A percentile compares a stretch with the other conserved stretches of the same genome.
Evolutionary conservation across 1,139 yeast species (phyloP).

Genomic region (Magnusiomyces sp.): DNA sequence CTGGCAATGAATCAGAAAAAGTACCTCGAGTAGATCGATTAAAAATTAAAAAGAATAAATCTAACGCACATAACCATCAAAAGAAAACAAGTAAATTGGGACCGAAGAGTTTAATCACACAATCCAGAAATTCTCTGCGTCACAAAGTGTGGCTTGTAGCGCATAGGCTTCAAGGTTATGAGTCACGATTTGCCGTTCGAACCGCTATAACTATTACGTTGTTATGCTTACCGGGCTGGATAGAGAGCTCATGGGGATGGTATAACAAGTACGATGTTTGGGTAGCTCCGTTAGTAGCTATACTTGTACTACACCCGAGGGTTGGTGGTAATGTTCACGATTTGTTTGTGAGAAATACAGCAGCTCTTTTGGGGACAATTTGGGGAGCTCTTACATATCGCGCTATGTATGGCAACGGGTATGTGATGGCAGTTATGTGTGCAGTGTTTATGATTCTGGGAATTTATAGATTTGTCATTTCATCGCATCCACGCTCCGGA

Average conservation of each 20-base stretch:
- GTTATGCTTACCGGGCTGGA: constrained; percentile 39
- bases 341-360: constrained; percentile 29
- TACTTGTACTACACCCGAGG: constrained; percentile 36
- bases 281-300: constrained; percentile 38
- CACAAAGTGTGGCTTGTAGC: constrained; percentile 34
- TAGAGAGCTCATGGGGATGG: constrained; percentile 35
- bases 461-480: constrained; percentile 30
- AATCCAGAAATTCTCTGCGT: constrained; percentile 17
- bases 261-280: constrained; percentile 36
- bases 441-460: constrained; percentile 32
- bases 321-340: constrained; percentile 39
- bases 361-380: constrained; percentile 36
- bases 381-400: constrained; percentile 42
- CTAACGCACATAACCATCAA: background rate
- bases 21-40: no score
- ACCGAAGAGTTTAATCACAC: background rate
- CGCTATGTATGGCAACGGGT: constrained; percentile 34
- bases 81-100: background rate
- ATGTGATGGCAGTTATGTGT: constrained; percentile 37
- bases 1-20: no score
- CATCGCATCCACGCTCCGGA: constrained; percentile 37
- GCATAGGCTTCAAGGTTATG: constrained; percentile 31
- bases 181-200: constrained; percentile 39
- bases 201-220: constrained; percentile 33
- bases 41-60: background rate